Percentiles rank a stretch among this genome's conserved stretches.
Conservation (phyloP, 192 early-diverging fungal species). For the Coemansia brasiliensis region DNA sequence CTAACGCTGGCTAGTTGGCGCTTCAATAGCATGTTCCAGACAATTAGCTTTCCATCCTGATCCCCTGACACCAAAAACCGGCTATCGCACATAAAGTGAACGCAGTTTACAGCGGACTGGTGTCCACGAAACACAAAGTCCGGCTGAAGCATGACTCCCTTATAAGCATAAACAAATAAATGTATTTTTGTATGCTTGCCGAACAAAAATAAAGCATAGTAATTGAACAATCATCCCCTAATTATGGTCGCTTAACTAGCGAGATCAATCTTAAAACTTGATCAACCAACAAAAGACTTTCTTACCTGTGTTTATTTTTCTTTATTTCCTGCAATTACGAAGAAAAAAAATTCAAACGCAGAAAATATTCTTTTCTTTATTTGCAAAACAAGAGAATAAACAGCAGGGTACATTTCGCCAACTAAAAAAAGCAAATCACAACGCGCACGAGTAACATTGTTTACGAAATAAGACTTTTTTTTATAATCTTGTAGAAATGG, state of each 20-base stretch:
- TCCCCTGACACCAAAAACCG: conserved; percentile 43
- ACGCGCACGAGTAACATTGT: neutral
- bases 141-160: conserved; percentile 25
- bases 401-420: conserved; percentile 3
- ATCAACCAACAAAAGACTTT: neutral
- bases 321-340: neutral
- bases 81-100: conserved; percentile 44
- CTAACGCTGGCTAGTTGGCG: conserved; percentile 19
- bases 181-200: too few relatives aligned
- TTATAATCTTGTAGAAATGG: conserved; percentile 25
- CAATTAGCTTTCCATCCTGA: conserved; percentile 41
- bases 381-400: neutral
- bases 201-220: neutral
- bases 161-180: neutral
- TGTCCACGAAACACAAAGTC: conserved; percentile 53
- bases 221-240: neutral
- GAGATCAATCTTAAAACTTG: conserved; percentile 12
- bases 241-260: too few relatives aligned
- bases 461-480: neutral
- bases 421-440: neutral
- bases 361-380: neutral
- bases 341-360: conserved; percentile 2
- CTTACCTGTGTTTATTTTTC: conserved; percentile 6
- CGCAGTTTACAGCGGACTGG: conserved; percentile 48
- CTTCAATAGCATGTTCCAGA: conserved; percentile 55